Percentiles rank a stretch among this genome's conserved stretches.
Conservation (phyloP, 495 filamentous ascomycete genomes). For the Trichoderma virens region DNA sequence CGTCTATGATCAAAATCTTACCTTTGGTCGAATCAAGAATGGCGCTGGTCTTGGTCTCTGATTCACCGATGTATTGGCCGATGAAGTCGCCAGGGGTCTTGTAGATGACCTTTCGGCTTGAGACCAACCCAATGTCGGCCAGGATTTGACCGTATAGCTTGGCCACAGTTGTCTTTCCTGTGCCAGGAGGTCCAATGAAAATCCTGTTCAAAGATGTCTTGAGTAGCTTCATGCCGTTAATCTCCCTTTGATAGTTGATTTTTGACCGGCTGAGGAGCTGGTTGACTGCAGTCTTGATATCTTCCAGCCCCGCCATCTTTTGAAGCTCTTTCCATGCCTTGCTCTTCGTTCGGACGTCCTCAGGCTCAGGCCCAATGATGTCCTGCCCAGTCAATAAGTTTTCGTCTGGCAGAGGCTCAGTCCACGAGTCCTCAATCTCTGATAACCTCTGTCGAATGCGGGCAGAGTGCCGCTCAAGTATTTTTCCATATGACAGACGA, state of each 20-base stretch:
- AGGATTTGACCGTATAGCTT: constrained; percentile 64
- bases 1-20: constrained; percentile 71
- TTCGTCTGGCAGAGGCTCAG: too few species aligned
- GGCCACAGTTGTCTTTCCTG: constrained; percentile 69
- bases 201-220: constrained; percentile 59
- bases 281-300: too few species aligned
- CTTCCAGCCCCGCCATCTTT: too few species aligned
- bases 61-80: constrained; percentile 53
- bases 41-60: constrained; percentile 62
- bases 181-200: constrained; percentile 63
- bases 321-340: too few species aligned
- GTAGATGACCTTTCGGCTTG: constrained; percentile 57
- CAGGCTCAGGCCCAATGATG: too few species aligned
- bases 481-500: too few species aligned
- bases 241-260: constrained; percentile 53
- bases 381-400: too few species aligned
- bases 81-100: constrained; percentile 72
- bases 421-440: too few species aligned
- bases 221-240: constrained; percentile 47
- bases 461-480: too few species aligned
- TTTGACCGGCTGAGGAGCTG: too few species aligned
- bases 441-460: too few species aligned
- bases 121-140: constrained; percentile 50
- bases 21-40: constrained; percentile 58
- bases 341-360: too few species aligned